phyloP scores from a whole-genome alignment of 768 basidiomycete genomes.

The Leccinellum albellum region DNA sequence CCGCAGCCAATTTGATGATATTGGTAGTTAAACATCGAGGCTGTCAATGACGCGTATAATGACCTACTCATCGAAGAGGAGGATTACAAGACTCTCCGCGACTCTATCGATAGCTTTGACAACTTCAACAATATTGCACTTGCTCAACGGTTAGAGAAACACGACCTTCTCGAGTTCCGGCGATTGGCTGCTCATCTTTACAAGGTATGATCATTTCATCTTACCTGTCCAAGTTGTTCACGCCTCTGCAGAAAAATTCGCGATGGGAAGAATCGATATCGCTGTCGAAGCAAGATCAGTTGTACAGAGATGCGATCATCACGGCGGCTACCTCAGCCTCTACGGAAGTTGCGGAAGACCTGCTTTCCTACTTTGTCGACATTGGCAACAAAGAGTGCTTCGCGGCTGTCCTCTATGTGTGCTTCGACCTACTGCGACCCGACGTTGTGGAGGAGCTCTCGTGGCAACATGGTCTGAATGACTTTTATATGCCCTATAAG shows the following conservation, averaged over 20 bases:
- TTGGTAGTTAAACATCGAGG: conserved; percentile 85
- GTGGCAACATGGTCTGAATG: conserved; percentile 94
- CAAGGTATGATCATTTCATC: conserved; percentile 54
- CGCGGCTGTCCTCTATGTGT: conserved; percentile 82
- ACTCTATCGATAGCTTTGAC: conserved; percentile 97
- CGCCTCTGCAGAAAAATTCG: conserved; percentile 71
- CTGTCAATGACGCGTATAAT: conserved; percentile 98
- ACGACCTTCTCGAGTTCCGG: conserved; percentile 92
- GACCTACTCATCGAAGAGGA: conserved; percentile 98
- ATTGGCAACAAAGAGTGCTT: conserved; percentile 99
- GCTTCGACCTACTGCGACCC: conserved; percentile 92
- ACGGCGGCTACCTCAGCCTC: conserved; percentile 83
- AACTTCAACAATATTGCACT: conserved; percentile 93
- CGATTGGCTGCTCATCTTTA: conserved; percentile 93
- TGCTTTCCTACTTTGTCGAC: conserved; percentile 94
- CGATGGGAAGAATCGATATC: conserved; percentile 97
- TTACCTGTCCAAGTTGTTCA: neutral
- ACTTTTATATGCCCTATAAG: conserved; percentile 97
- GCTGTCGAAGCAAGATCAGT: conserved; percentile 91
- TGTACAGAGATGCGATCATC: conserved; percentile 95
- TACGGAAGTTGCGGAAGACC: conserved; percentile 91
- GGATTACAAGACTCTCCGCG: conserved; percentile 95
- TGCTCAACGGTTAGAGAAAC: conserved; percentile 81
- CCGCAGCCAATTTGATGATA: conserved; percentile 1
- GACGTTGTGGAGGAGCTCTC: conserved; percentile 93